Base-by-base conservation (phyloP, 768 basidiomycete species). In the Boletus rufocinnamomeus region DNA sequence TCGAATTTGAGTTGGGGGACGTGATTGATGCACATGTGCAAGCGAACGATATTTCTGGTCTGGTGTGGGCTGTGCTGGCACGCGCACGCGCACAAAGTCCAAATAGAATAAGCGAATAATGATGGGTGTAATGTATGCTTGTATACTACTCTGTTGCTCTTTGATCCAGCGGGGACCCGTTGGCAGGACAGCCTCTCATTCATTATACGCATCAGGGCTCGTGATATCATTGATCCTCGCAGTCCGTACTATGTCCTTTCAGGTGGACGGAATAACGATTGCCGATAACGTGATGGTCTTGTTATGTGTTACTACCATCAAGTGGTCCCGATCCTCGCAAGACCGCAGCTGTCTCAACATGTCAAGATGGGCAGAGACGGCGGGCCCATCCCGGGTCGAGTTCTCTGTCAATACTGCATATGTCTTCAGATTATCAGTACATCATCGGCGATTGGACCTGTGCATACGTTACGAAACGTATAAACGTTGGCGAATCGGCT, bases 31-130 rank as follows among this genome's bases (percentile, higher is more conserved):
- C 80, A 8, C 82, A 86, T 69, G 75, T 90, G 1, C 84, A 84
- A 56, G 77, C 80, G 13, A 84, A 88, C 61, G 84, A 91, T 68
- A 83, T 83, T 1, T 79, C 84, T 44, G 87, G 87, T 2, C 73
- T 90, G 9, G 75, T 91, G 51, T 82, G 82, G 47, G 82, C 84
- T 2, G 75, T 89, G 13, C 70, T 91, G 10, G 79, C 81, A 17
- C 74, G 80, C 48, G 82, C 72, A 14, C 78, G 69, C 63, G 38
- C 53, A 37, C 50, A 46, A 28, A 48, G 17, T 34, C 27, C 35
- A 6, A 19, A 25, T 43, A 28, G 28, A 34, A 25, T 2, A 9
- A 52, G 46, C 51, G 32, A 56, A 56, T 35, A 44, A 44, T 56
- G 47, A 47, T 5, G 19, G 19, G 30, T 32, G 14, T n/a, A 10